Evolutionary conservation across 202 grass and related monocot species (phyloP), one percentile per base, ranked within the genome.

Genomic region (Saccharum hybrid): DNA sequence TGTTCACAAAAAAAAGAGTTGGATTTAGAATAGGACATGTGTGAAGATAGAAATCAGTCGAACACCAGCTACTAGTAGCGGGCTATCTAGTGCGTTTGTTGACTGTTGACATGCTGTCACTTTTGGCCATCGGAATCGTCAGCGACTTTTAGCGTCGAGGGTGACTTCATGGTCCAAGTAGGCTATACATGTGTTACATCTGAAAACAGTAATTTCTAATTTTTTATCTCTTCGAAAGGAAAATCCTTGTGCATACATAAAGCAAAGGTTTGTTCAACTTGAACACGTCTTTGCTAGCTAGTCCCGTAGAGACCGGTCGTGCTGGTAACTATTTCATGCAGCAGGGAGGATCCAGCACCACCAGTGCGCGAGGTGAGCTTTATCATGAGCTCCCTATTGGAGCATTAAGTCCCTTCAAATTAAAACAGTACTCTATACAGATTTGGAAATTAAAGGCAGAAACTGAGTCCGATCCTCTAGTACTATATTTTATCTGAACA

Each of bases 151-250:
- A 63, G 21, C 56, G 57, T 30, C 7, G 74, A 23, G 21, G 59
- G 39, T 30, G 75, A 64, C 59, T 63, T 77, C 57, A 77, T 45
- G 75, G 75, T 78, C 75, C 75, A 78, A 65, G 60, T 64, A 78
- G 59, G 10, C 13, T 30, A 28, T 28, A 28, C 26, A 16, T 7
- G 40, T 71, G 74, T 23, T 28, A 78, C 75, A 43, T 78, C 15
- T 19, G 40, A 78, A 46, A 33, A 33, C 31, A 79, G 21, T 5
- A 66, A 52, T 16, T 54, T 54, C 26, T 5, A 10, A 14, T 66
- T 34, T 64, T 46, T 66, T 66, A 33, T 64, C 26, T 66, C 0
- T 66, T 13, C 2, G 0, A 16, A 22, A 7, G 28, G 41, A 66
- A 64, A 33, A 45, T 11, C 52, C 3, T 79, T 63, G 13, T 33